These are phyloP conservation scores for Breynia disticha DNA, from an alignment of 441 rosid genomes.

Conservation along the genomic window DNA sequence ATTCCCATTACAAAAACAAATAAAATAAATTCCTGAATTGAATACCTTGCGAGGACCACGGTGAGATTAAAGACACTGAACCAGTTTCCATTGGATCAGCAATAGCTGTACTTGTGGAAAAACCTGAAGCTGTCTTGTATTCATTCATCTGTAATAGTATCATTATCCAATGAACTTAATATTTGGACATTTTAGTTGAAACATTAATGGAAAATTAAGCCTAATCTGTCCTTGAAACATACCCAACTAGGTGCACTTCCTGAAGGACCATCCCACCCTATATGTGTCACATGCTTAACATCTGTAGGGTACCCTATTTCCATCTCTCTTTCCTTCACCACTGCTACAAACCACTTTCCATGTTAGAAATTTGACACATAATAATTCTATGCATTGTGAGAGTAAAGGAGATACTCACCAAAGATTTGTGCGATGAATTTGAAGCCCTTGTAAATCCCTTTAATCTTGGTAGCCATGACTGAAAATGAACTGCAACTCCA, in stretches of 20 bases:
- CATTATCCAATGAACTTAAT: background rate
- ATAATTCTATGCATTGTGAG: background rate
- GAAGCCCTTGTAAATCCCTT: constrained; percentile 81
- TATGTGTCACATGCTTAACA: constrained; percentile 89
- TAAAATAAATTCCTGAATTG: background rate
- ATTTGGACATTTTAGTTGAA: background rate
- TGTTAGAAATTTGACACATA: background rate
- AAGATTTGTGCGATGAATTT: constrained; percentile 77
- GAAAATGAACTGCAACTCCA: background rate
- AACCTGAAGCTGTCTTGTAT: constrained; percentile 54
- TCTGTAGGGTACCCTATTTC: constrained; percentile 89
- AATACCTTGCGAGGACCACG: constrained; percentile 92
- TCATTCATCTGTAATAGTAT: constrained; percentile 51
- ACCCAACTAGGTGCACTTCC: constrained; percentile 27
- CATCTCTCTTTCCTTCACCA: constrained; percentile 42
- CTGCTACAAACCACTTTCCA: constrained; percentile 6
- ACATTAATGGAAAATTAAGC: background rate
- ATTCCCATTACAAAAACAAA: too few relatives aligned
- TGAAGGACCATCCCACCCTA: constrained; percentile 60
- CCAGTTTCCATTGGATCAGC: constrained; percentile 34
- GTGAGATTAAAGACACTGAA: constrained; percentile 28
- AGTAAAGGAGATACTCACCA: constrained; percentile 33
- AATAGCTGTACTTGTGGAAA: constrained; percentile 27
- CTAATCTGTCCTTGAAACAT: constrained; percentile 13
- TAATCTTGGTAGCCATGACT: constrained; percentile 59